Evolutionary conservation across 176 grass and related monocot species (phyloP).

Genomic region (Alopecurus myosuroides): DNA sequence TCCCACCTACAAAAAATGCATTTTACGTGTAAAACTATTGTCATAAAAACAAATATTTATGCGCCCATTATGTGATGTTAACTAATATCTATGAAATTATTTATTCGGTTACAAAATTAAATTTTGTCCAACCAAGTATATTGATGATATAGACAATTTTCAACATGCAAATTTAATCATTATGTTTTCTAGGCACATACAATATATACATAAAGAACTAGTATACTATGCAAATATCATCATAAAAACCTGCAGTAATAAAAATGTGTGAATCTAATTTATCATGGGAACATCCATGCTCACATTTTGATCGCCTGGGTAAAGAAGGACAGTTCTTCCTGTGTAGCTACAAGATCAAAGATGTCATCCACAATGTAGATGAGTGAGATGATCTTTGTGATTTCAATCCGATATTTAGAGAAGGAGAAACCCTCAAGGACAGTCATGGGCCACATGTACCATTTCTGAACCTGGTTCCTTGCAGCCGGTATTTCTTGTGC

Average conservation of each 20-base stretch:
- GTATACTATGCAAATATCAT: too few species aligned
- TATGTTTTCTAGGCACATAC: too few species aligned
- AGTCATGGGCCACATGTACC: constrained; percentile 51
- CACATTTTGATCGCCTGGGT: constrained; percentile 46
- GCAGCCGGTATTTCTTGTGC: neutral
- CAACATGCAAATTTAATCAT: too few species aligned
- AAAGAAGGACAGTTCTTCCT: constrained; percentile 46
- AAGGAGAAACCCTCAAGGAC: constrained; percentile 10
- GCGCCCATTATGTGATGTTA: neutral
- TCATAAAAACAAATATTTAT: neutral
- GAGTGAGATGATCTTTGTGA: constrained; percentile 55
- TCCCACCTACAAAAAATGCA: constrained; percentile 46
- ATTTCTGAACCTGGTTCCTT: constrained; percentile 21
- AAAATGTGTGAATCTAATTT: neutral
- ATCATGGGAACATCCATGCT: neutral
- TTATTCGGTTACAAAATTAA: too few species aligned
- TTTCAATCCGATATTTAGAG: constrained; percentile 42
- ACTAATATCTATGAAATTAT: too few species aligned
- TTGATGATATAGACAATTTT: too few species aligned
- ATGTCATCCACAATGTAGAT: constrained; percentile 77
- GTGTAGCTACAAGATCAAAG: constrained; percentile 50
- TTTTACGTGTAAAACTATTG: neutral
- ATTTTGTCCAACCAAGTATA: too few species aligned
- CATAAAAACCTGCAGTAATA: too few species aligned
- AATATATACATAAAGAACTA: too few species aligned